Evolutionary conservation across 192 early-diverging fungal genomes (phyloP).

Genomic region (Coemansia sp.): DNA sequence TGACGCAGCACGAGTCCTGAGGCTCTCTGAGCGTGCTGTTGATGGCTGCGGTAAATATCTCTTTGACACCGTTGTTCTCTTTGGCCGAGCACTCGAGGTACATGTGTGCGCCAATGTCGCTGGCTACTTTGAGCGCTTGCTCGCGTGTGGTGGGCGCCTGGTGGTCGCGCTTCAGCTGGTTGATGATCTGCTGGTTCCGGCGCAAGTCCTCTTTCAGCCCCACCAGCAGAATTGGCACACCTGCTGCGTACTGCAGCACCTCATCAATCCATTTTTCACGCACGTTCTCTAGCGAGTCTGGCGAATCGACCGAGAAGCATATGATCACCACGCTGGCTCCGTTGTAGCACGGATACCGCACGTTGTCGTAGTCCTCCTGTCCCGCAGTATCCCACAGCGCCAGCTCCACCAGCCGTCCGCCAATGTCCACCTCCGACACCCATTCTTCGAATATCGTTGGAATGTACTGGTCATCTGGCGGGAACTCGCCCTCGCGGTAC

Average conservation of each 20-base stretch:
- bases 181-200: slow-evolving; percentile 17
- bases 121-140: slow-evolving; percentile 68
- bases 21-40: slow-evolving; percentile 50
- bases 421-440: slow-evolving; percentile 83
- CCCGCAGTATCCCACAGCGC: slow-evolving; percentile 97
- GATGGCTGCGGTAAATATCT: slow-evolving; percentile 63
- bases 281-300: slow-evolving; percentile 81
- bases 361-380: slow-evolving; percentile 96
- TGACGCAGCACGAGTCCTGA: slow-evolving; percentile 26
- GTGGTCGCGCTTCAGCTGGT: slow-evolving; percentile 36
- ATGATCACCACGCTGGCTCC: slow-evolving; percentile 93
- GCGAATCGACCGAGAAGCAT: slow-evolving; percentile 86
- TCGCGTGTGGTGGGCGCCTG: slow-evolving; percentile 39
- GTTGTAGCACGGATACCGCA: slow-evolving; percentile 90
- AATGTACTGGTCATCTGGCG: slow-evolving; percentile 75
- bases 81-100: slow-evolving; percentile 84
- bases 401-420: slow-evolving; percentile 76
- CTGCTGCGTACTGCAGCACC: slow-evolving; percentile 18
- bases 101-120: slow-evolving; percentile 70
- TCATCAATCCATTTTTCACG: slow-evolving; percentile 49
- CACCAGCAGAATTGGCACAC: slow-evolving; percentile 31
- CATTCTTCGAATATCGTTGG: slow-evolving; percentile 96
- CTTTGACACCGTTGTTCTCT: slow-evolving; percentile 26
- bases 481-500: slow-evolving; percentile 78
- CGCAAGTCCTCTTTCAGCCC: slow-evolving; percentile 55